Evolutionary conservation across 2,329 filamentous ascomycete species (phyloP).

Genomic region (Aspergillus fijiensis): DNA sequence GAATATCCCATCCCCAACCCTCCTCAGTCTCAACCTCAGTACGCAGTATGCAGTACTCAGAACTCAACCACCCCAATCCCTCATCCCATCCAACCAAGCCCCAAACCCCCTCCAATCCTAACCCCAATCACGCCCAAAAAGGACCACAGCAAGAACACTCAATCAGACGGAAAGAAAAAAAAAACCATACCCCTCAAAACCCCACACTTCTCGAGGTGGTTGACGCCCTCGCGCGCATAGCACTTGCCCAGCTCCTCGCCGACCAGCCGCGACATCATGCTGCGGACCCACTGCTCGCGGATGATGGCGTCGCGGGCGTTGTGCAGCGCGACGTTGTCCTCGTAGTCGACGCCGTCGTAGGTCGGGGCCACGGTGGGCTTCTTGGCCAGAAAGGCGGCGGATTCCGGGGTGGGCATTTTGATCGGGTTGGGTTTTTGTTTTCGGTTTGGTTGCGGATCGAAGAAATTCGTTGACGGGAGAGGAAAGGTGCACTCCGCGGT

Average conservation of each 20-base stretch:
- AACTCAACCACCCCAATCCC: no score
- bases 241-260: slow-evolving; percentile 67
- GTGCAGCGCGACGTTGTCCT: slow-evolving; percentile 63
- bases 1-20: no score
- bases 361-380: slow-evolving; percentile 66
- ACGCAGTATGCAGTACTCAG: no score
- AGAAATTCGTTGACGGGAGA: no score
- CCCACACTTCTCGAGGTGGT: slow-evolving; percentile 68
- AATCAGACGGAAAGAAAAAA: neutral
- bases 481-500: slow-evolving; percentile 10
- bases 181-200: slow-evolving; percentile 59
- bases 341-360: slow-evolving; percentile 67
- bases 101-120: no score
- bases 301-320: slow-evolving; percentile 65
- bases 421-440: neutral
- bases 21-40: no score
- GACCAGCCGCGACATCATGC: slow-evolving; percentile 67
- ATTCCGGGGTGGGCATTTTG: slow-evolving; percentile 65
- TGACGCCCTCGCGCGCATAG: slow-evolving; percentile 64
- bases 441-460: neutral
- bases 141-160: neutral
- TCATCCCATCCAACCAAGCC: no score
- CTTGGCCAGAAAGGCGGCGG: slow-evolving; percentile 61
- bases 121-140: no score
- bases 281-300: slow-evolving; percentile 67